Evolutionary conservation across 176 grass and related monocot genomes (phyloP), one percentile per base, ranked within the genome.

Genomic region (Musa itinerans): DNA sequence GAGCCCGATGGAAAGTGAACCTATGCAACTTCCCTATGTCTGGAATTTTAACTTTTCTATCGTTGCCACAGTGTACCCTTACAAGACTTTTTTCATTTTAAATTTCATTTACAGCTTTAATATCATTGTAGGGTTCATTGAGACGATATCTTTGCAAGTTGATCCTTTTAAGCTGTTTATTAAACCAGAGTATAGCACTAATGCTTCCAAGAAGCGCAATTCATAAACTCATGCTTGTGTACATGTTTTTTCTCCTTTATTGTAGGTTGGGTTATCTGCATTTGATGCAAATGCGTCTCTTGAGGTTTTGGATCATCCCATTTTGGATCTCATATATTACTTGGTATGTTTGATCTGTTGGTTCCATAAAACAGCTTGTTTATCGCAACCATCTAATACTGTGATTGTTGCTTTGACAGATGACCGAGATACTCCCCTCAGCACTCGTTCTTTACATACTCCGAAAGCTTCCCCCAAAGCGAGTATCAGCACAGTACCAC

Each of bases 381-480:
- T 20, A 14, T 70, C 20, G 29, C 54, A 72, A 67, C 29, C 43
- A 57, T 49, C 20, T 53, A 58, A 72, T n/a, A 73, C 21, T 25
- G 53, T 4, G 8, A 56, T 74, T 74, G 9, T 74, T 53, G 13
- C 50, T 51, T 65, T 11, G 22, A 65, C 23, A 65, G 63, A n/a
- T 65, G 63, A 29, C 63, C 0, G 92, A 96, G 83, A 81, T 96
- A 89, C 29, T 96, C 50, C 92, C 92, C 10, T 91, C 87, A 48
- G 89, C 89, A 10, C 92, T 96, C 54, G 92, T 96, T 62, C 82
- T 96, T 77, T 96, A 89, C 67, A 79, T 96, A 82, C 89, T 96
- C 11, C 86, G 89, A 21, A 96, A 87, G 52, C 89, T 96, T 68
- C 92, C 92, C 11, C 92, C 92, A 0, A 92, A 96, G 68, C 84